Percentiles rank a stretch among this genome's conserved stretches.
Conservation (phyloP, 2,329 filamentous ascomycete genomes). For the Exserohilum turcica region DNA sequence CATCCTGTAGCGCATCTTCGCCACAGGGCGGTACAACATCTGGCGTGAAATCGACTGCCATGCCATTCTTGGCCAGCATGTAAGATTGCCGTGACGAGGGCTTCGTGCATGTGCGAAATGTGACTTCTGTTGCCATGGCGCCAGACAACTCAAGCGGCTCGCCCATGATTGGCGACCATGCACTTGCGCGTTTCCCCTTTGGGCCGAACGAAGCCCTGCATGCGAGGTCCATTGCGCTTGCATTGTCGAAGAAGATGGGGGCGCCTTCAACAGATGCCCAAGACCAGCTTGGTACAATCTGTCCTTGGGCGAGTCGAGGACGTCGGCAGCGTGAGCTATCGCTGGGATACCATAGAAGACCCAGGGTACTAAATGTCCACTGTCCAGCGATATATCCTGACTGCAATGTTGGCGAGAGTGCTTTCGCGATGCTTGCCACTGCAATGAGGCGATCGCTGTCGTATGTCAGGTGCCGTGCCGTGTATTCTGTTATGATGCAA, state of each 20-base stretch:
- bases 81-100: slow-evolving; percentile 21
- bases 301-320: slow-evolving; percentile 22
- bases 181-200: slow-evolving; percentile 24
- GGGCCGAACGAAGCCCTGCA: slow-evolving; percentile 38
- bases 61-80: slow-evolving; percentile 32
- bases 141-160: slow-evolving; percentile 38
- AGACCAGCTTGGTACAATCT: slow-evolving; percentile 43
- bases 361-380: slow-evolving; percentile 44
- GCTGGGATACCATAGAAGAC: slow-evolving; percentile 45
- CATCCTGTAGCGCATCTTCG: slow-evolving; percentile 33
- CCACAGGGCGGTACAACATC: slow-evolving; percentile 36
- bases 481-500: slow-evolving; percentile 45
- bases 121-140: slow-evolving; percentile 43
- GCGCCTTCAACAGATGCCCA: slow-evolving; percentile 46
- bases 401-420: slow-evolving; percentile 29
- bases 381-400: slow-evolving; percentile 46
- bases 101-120: slow-evolving; percentile 19
- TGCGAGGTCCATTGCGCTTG: slow-evolving; percentile 45
- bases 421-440: slow-evolving; percentile 40
- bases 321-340: slow-evolving; percentile 35
- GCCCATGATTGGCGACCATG: slow-evolving; percentile 41
- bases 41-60: slow-evolving; percentile 42
- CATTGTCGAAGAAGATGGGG: slow-evolving; percentile 44
- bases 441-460: slow-evolving; percentile 41
- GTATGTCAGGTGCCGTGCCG: slow-evolving; percentile 41